These are phyloP conservation scores for Fraxinus cuspidata DNA, from an alignment of 257 asterid genomes.

Conservation along the genomic window DNA sequence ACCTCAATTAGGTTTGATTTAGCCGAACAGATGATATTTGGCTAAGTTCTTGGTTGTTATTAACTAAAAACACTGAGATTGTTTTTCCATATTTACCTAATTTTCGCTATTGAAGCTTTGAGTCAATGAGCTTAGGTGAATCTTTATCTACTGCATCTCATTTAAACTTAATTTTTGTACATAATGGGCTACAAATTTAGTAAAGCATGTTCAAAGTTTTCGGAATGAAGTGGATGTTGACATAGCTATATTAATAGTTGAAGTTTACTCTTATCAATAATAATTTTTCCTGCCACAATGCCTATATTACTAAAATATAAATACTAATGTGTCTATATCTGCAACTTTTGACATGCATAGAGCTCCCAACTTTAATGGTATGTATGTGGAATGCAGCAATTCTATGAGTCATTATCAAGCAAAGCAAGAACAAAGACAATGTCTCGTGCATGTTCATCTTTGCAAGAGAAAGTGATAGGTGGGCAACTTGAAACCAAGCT, in stretches of 20 bases:
- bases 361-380: not conserved
- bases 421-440: slow-evolving; percentile 31
- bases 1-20: not conserved
- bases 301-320: not conserved
- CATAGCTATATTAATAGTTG: not conserved
- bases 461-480: slow-evolving; percentile 25
- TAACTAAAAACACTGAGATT: not conserved
- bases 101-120: not conserved
- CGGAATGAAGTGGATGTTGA: not conserved
- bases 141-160: not conserved
- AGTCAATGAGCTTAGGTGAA: not conserved
- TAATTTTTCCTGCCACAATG: not conserved
- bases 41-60: too few relatives aligned
- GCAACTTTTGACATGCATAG: not conserved
- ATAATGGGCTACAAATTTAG: not conserved
- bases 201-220: not conserved
- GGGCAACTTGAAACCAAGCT: slow-evolving; percentile 34
- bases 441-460: slow-evolving; percentile 13
- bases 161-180: not conserved
- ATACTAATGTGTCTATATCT: not conserved
- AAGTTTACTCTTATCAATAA: not conserved
- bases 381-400: slow-evolving; percentile 28
- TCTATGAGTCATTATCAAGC: slow-evolving; percentile 33
- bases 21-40: not conserved
- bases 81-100: not conserved